Evolutionary conservation across 2,329 filamentous ascomycete genomes (phyloP), one percentile per base, ranked within the genome.

Genomic region (Fusarium zealandicum): DNA sequence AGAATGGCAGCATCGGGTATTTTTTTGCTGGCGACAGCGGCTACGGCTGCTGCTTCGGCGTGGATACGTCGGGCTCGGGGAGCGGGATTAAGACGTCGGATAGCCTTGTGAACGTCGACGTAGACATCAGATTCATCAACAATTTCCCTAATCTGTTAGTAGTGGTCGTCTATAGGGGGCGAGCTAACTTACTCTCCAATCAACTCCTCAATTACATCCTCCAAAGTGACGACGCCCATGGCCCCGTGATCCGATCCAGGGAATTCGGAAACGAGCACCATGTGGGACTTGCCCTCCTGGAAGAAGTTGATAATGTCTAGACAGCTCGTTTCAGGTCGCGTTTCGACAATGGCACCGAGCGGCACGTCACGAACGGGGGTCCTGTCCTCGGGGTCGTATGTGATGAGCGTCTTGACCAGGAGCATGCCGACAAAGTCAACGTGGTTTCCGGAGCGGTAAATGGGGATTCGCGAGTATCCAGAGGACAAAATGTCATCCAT

Each of bases 221-320:
- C 95, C 2, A 99, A 78, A 0, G 95, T 99, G 13, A 99, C 92
- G 4, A 99, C 95, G 50, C 95, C 95, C 11, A 96, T 79, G 6
- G 93, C 92, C 38, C 95, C 95, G 67, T 90, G 87, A 68, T 96
- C 88, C 63, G 96, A 91, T n/a, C 93, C 93, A 1, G 95, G 95
- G 27, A 76, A 82, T 68, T 96, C 90, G 0, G 93, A 97, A 8
- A 98, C 95, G 22, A 99, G 80, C 0, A 98, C 93, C 93, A 99
- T 96, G 74, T 99, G 95, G 2, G 93, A 96, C 73, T 99, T 99
- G 67, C 95, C 95, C 78, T 99, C 95, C 74, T 99, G 95, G 79
- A 99, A 99, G 75, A 97, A 99, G 77, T 99, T 99, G 76, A 99
- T 92, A 68, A 99, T 98, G 73, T 99, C 95, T 50, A 99, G 77